A percentile compares a stretch with the other conserved stretches of the same genome.
phyloP scores from a whole-genome alignment of 1,284 basidiomycete species.

The Heterobasidion annosum region DNA sequence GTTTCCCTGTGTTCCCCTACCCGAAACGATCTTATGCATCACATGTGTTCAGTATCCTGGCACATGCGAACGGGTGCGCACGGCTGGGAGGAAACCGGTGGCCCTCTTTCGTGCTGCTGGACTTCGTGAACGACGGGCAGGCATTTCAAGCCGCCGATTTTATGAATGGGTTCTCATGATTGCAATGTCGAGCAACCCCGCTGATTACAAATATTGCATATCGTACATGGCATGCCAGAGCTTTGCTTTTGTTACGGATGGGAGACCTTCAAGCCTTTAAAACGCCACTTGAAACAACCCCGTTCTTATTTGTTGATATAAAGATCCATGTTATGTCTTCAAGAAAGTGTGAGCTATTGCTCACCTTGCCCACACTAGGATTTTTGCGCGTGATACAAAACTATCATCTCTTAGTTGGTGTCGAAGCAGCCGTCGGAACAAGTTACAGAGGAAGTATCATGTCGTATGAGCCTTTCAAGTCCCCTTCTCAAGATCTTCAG shows the following conservation, averaged over 20 bases:
- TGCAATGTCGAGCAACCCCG: too few species aligned
- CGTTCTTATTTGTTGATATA: not conserved
- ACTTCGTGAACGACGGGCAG: constrained; percentile 38
- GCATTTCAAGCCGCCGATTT: constrained; percentile 30
- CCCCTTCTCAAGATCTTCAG: too few species aligned
- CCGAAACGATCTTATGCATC: not conserved
- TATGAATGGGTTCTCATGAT: constrained; percentile 29
- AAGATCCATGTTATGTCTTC: too few species aligned
- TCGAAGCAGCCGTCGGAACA: too few species aligned
- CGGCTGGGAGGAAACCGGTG: constrained; percentile 30
- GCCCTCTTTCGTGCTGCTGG: constrained; percentile 40
- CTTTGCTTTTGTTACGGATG: not conserved
- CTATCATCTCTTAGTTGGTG: too few species aligned
- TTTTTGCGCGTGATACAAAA: too few species aligned
- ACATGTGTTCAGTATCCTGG: constrained; percentile 27
- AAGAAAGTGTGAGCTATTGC: too few species aligned
- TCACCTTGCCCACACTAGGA: too few species aligned
- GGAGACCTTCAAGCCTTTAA: not conserved
- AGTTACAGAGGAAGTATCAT: too few species aligned
- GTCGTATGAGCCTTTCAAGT: too few species aligned
- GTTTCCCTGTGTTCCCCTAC: not conserved
- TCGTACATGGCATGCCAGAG: not conserved
- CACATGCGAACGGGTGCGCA: constrained; percentile 33
- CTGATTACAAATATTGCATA: not conserved
- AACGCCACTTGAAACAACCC: not conserved